These are phyloP conservation scores for Alternaria gaisen DNA, from an alignment of 2,329 filamentous ascomycete genomes.

Conservation along the genomic window DNA sequence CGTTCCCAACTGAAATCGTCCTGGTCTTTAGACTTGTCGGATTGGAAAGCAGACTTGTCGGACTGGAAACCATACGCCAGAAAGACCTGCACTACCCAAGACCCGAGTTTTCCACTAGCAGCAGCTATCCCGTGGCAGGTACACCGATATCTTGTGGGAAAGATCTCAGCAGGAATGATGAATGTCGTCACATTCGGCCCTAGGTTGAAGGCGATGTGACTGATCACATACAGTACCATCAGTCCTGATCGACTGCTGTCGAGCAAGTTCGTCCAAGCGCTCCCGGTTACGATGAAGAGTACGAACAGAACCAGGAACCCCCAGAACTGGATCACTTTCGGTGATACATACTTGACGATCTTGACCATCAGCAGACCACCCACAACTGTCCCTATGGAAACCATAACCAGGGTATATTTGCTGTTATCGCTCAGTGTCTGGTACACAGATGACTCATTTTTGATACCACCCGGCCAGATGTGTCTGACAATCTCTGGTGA, in stretches of 20 bases:
- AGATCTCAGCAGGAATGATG: slow-evolving; percentile 64
- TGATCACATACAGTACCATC: slow-evolving; percentile 45
- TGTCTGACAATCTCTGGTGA: slow-evolving; percentile 48
- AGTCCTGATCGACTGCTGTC: slow-evolving; percentile 35
- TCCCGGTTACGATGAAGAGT: slow-evolving; percentile 46
- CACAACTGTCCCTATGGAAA: slow-evolving; percentile 43
- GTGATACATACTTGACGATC: slow-evolving; percentile 44
- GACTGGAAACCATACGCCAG: slow-evolving; percentile 44
- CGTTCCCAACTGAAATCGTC: slow-evolving; percentile 34
- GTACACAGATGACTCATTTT: slow-evolving; percentile 30
- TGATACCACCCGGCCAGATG: slow-evolving; percentile 37
- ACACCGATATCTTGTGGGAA: slow-evolving; percentile 64
- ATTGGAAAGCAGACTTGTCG: slow-evolving; percentile 32
- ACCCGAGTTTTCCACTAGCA: slow-evolving; percentile 63
- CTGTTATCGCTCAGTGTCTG: slow-evolving; percentile 39
- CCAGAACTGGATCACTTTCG: slow-evolving; percentile 47
- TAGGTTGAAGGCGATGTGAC: slow-evolving; percentile 48
- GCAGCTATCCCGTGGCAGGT: slow-evolving; percentile 64
- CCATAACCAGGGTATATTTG: slow-evolving; percentile 45
- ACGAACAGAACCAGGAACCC: slow-evolving; percentile 43
- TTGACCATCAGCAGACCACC: slow-evolving; percentile 47
- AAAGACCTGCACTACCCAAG: slow-evolving; percentile 55
- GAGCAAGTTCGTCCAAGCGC: slow-evolving; percentile 41
- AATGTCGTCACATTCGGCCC: slow-evolving; percentile 50
- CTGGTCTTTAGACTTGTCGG: slow-evolving; percentile 5